Evolutionary conservation across 495 filamentous ascomycete species (phyloP).

Genomic region (Annulohypoxylon nitens): DNA sequence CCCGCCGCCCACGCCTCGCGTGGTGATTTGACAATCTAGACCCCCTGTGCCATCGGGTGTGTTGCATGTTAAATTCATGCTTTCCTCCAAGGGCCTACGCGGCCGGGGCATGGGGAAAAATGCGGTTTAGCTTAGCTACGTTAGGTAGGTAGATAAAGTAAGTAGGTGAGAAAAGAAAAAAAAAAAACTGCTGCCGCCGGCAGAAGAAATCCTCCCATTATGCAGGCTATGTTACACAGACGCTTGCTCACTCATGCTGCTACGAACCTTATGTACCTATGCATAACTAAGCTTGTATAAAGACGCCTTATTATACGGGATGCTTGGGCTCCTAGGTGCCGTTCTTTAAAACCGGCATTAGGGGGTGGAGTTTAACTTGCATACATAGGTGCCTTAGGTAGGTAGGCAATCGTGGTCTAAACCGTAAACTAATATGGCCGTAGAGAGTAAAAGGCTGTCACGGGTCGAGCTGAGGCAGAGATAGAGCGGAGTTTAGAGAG

Average conservation of each 20-base stretch:
- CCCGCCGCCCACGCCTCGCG: constrained; percentile 13
- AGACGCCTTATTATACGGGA: background rate
- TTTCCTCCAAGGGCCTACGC: background rate
- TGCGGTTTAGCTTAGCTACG: constrained; percentile 16
- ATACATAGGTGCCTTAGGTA: background rate
- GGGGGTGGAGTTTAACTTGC: constrained; percentile 4
- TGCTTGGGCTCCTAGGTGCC: background rate
- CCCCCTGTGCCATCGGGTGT: constrained; percentile 28
- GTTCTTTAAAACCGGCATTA: background rate
- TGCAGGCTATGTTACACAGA: constrained; percentile 31
- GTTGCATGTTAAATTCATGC: constrained; percentile 28
- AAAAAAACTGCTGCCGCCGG: background rate
- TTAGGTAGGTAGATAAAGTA: constrained; percentile 36
- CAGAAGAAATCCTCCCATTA: constrained; percentile 3
- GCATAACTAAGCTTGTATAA: background rate
- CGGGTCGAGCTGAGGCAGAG: background rate
- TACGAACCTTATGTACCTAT: background rate
- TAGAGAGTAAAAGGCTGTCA: background rate
- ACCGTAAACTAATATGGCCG: background rate
- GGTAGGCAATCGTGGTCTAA: background rate
- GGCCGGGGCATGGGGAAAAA: background rate
- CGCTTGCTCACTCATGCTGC: background rate
- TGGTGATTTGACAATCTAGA: constrained; percentile 17
- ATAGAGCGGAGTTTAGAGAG: background rate
- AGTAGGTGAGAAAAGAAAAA: background rate